phyloP scores from a whole-genome alignment of 2,329 filamentous ascomycete genomes.

The Diaporthe humulicola region DNA sequence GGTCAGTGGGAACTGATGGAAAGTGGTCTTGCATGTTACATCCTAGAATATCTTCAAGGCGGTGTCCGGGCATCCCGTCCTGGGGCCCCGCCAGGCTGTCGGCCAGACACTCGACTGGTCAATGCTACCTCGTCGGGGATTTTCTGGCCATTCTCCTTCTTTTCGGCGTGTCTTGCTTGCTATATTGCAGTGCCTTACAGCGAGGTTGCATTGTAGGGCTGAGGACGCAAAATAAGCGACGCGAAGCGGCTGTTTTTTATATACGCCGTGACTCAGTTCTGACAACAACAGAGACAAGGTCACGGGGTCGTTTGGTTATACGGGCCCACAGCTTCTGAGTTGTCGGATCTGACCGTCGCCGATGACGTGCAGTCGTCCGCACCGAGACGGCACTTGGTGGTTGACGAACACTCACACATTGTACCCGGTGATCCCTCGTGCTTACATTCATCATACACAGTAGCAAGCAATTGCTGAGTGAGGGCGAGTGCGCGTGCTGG shows the following conservation, averaged over 20 bases:
- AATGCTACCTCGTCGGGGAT: background rate
- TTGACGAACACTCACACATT: background rate
- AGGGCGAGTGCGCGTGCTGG: background rate
- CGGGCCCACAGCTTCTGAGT: too few relatives aligned
- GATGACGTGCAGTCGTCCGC: background rate
- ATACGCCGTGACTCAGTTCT: slow-evolving; percentile 10
- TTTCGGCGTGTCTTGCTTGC: slow-evolving; percentile 3
- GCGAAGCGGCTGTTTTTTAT: slow-evolving; percentile 3
- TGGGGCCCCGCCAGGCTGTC: background rate
- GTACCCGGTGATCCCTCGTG: background rate
- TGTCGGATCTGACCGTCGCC: slow-evolving; percentile 13
- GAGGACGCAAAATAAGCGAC: slow-evolving; percentile 15
- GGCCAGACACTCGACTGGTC: background rate
- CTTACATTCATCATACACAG: too few relatives aligned
- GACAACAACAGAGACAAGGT: slow-evolving; percentile 16
- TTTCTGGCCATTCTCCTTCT: background rate
- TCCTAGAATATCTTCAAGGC: background rate
- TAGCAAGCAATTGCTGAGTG: too few relatives aligned
- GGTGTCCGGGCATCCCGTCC: background rate
- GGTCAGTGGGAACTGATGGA: background rate
- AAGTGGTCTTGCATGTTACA: background rate
- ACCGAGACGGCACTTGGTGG: background rate
- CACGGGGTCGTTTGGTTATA: background rate
- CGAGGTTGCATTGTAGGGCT: slow-evolving; percentile 21
- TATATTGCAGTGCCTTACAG: background rate